phyloP scores from a whole-genome alignment of 306 rosid genomes.

The Glycine latifolia region DNA sequence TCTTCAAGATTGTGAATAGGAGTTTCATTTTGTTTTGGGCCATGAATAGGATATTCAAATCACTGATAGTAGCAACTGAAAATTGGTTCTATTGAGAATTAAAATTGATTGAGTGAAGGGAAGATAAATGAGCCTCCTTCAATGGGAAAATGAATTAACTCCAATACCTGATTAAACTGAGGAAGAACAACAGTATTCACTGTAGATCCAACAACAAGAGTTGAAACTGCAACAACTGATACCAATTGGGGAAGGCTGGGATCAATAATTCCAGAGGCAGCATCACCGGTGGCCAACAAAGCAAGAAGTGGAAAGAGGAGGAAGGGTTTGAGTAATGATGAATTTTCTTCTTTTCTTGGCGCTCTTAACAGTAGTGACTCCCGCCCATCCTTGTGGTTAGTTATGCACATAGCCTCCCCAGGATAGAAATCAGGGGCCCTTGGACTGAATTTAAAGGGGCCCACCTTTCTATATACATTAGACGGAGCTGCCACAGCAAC shows the following conservation, averaged over 20 bases:
- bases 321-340: constrained; percentile 72
- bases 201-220: constrained; percentile 83
- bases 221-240: constrained; percentile 73
- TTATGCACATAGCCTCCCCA: constrained; percentile 91
- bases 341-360: constrained; percentile 70
- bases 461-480: constrained; percentile 74
- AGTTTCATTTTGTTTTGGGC: background rate
- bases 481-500: constrained; percentile 92
- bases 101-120: constrained; percentile 30
- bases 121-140: constrained; percentile 24
- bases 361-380: constrained; percentile 89
- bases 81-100: constrained; percentile 32
- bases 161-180: constrained; percentile 72
- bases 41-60: constrained; percentile 24
- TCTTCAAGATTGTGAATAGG: too few relatives aligned
- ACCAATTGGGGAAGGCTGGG: constrained; percentile 84
- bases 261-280: constrained; percentile 85
- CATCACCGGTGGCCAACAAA: constrained; percentile 85
- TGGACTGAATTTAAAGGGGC: constrained; percentile 87
- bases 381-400: constrained; percentile 91
- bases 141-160: constrained; percentile 19
- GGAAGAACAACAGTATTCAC: constrained; percentile 75
- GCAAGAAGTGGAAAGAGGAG: constrained; percentile 76
- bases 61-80: constrained; percentile 19
- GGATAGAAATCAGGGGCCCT: constrained; percentile 78